Conservation (phyloP, 768 basidiomycete species). For the Chalciporus pseudorubinellus region DNA sequence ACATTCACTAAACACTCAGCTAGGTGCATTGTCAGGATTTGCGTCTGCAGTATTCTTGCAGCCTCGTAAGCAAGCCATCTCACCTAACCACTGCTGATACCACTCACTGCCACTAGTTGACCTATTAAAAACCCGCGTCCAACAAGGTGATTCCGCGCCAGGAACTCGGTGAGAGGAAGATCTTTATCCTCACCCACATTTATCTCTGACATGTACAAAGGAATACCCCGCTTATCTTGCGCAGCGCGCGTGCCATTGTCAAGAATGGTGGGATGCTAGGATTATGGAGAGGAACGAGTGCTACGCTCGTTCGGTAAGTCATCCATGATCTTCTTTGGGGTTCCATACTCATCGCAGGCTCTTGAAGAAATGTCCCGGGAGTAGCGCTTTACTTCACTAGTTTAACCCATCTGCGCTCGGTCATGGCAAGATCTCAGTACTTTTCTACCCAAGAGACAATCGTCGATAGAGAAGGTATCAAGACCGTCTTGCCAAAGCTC, state of each 20-base stretch:
- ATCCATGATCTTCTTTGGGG: neutral
- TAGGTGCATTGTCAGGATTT: conserved; percentile 78
- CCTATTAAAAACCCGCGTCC: conserved; percentile 87
- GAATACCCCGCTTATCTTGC: conserved; percentile 43
- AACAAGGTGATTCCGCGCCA: conserved; percentile 64
- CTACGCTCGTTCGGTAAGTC: conserved; percentile 69
- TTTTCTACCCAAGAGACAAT: conserved; percentile 46
- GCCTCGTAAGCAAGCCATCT: conserved; percentile 52
- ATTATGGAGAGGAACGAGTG: conserved; percentile 85
- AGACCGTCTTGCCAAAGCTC: conserved; percentile 66
- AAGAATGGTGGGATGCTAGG: conserved; percentile 62
- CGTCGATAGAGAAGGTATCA: conserved; percentile 19
- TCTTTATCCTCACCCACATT: neutral
- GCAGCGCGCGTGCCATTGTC: conserved; percentile 57
- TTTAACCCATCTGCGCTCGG: conserved; percentile 74
- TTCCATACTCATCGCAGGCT: neutral
- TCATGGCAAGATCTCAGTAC: conserved; percentile 70
- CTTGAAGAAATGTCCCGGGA: conserved; percentile 81
- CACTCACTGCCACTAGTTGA: conserved; percentile 54
- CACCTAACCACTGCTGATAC: neutral
- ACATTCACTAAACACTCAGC: neutral
- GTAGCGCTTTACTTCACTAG: conserved; percentile 90
- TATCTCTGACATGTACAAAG: conserved; percentile 19
- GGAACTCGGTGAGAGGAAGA: conserved; percentile 36
- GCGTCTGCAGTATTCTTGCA: conserved; percentile 73